Base-by-base conservation (phyloP, 371 early-diverging fungal species). In the Phascolomyces articulosus region DNA sequence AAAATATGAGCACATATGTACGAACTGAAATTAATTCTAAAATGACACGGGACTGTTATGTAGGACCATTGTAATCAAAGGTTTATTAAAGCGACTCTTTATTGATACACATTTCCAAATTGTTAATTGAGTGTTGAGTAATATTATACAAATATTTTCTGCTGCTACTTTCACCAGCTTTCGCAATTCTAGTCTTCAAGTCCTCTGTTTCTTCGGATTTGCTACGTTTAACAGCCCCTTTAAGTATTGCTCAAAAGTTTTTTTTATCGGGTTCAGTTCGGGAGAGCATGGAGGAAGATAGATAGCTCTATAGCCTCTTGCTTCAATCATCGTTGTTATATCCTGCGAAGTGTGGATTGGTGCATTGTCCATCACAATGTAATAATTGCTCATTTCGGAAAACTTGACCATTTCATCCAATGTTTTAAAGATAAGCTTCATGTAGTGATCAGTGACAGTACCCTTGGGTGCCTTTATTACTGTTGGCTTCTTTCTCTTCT, bases 371-470 rank as follows among this genome's bases (percentile, higher is more conserved):
- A n/a, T n/a, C n/a, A n/a, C n/a, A n/a, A 63, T 40, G 38, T 58
- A 64, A 58, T 53, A 15, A 20, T 41, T 28, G 34, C 47, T 67
- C 28, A 67, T 20, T 29, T 49, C 40, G 15, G 13, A 26, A 34
- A 59, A 31, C 41, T 51, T 26, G 26, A 62, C 67, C 59, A 67
- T 44, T 7, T 53, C 58, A 51, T 62, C 58, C 54, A 62, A 40
- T 23, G 53, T 58, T 2, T 24, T 31, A 18, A 34, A 2, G 18
- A 67, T 16, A 40, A 41, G 51, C 23, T 49, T 58, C 4, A 62
- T 16, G 27, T 67, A 67, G 44, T 67, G 67, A 7, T 57, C 62
- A 8, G 67, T 62, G 3, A 48, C 53, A 13, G 58, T 62, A 21
- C 61, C 66, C 8, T 31, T 38, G 38, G 38, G 38, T 13, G 38